These are phyloP conservation scores for Platismatia glauca DNA, from an alignment of 495 filamentous ascomycete species.

Conservation along the genomic window DNA sequence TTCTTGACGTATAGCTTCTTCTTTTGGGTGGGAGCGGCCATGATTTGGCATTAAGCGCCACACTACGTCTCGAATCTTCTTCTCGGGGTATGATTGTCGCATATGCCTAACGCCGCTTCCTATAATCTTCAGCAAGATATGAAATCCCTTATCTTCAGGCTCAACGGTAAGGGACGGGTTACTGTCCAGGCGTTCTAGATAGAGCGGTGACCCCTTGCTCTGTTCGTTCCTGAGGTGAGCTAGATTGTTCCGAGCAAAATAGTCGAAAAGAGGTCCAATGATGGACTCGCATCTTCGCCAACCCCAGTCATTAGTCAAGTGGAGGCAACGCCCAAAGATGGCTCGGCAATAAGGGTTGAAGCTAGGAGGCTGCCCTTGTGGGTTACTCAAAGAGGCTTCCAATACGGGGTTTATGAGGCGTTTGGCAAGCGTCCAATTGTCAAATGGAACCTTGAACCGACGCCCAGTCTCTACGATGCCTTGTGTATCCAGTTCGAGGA, in stretches of 20 bases:
- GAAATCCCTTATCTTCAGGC: conserved; percentile 75
- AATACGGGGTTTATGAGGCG: conserved; percentile 56
- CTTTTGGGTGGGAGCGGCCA: conserved; percentile 75
- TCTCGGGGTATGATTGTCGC: conserved; percentile 47
- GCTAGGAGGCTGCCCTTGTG: conserved; percentile 44
- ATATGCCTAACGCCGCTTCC: conserved; percentile 59
- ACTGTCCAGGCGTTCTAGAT: conserved; percentile 63
- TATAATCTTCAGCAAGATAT: conserved; percentile 83
- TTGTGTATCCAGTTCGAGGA: conserved; percentile 61
- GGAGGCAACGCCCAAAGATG: conserved; percentile 65
- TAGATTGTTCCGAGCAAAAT: conserved; percentile 70
- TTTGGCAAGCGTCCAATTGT: conserved; percentile 70
- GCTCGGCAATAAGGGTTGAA: conserved; percentile 77
- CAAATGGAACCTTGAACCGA: conserved; percentile 43
- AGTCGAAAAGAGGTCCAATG: conserved; percentile 77
- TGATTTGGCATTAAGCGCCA: conserved; percentile 83
- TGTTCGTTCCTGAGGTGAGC: conserved; percentile 71
- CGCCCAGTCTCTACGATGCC: conserved; percentile 52
- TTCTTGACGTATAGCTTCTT: conserved; percentile 59
- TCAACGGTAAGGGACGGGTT: conserved; percentile 52
- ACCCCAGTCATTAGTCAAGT: conserved; percentile 71
- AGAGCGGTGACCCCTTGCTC: conserved; percentile 62
- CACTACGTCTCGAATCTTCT: conserved; percentile 66
- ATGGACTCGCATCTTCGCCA: conserved; percentile 75
- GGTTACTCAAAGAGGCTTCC: conserved; percentile 50